Evolutionary conservation across 371 early-diverging fungal genomes (phyloP).

Genomic region (Mortierella polycephala): DNA sequence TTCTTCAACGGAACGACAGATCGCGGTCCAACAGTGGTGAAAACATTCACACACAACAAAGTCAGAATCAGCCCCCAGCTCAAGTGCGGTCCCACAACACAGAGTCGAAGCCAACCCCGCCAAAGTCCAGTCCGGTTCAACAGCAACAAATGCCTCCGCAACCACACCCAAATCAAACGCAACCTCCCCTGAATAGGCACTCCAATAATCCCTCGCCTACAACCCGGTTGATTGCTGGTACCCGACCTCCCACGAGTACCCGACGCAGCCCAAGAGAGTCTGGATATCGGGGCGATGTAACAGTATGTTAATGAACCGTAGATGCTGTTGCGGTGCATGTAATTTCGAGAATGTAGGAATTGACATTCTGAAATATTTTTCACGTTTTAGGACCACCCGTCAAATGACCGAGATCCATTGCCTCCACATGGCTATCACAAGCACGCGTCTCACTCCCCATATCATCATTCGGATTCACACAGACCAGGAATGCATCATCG

Average conservation of each 20-base stretch:
- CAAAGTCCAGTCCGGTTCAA: slow-evolving; percentile 5
- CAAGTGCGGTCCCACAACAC: background rate
- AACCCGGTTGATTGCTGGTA: background rate
- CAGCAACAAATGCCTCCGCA: slow-evolving; percentile 7
- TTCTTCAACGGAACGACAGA: slow-evolving; percentile 39
- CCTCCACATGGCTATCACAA: background rate
- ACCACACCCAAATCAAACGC: slow-evolving; percentile 7
- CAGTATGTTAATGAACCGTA: no score
- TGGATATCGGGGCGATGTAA: slow-evolving; percentile 2
- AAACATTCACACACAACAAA: slow-evolving; percentile 3
- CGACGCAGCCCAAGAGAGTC: slow-evolving; percentile 12
- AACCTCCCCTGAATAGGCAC: background rate
- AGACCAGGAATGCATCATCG: slow-evolving; percentile 14
- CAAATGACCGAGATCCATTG: no score
- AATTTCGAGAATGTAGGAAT: no score
- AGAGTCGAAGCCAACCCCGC: background rate
- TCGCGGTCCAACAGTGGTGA: slow-evolving; percentile 47
- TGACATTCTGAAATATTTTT: no score
- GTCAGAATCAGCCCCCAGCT: background rate
- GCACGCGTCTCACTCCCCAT: slow-evolving; percentile 3
- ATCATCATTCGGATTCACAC: background rate
- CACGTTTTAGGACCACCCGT: no score
- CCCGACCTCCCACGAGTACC: background rate
- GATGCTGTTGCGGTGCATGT: no score
- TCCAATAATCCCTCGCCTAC: slow-evolving; percentile 1